Conservation (phyloP, 2,329 filamentous ascomycete genomes). For the Podosphaera aphanis region DNA sequence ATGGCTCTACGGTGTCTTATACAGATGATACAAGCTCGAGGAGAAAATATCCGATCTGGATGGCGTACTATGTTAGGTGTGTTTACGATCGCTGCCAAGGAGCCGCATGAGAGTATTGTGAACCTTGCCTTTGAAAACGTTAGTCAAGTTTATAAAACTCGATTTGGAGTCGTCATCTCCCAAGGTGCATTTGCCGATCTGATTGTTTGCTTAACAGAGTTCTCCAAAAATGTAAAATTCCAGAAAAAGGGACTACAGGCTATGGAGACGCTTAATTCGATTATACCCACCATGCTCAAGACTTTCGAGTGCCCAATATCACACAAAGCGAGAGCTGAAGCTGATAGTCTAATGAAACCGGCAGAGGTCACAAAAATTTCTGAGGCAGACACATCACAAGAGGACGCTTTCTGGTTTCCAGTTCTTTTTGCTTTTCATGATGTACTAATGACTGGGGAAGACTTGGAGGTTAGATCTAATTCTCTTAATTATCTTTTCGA, state of each 20-base stretch:
- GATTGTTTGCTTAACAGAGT: constrained; percentile 88
- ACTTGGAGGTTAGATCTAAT: constrained; percentile 77
- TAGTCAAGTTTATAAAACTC: constrained; percentile 78
- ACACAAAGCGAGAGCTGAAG: constrained; percentile 25
- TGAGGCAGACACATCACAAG: constrained; percentile 61
- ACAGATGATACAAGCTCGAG: constrained; percentile 95
- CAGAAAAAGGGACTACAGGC: constrained; percentile 96
- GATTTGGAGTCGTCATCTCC: constrained; percentile 86
- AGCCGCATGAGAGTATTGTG: constrained; percentile 86
- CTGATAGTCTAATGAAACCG: constrained; percentile 16
- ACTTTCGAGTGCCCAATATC: constrained; percentile 88
- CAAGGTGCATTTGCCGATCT: constrained; percentile 94
- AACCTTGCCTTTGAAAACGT: constrained; percentile 95
- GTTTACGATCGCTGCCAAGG: constrained; percentile 82
- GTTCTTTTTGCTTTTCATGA: constrained; percentile 97
- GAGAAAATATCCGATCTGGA: constrained; percentile 88
- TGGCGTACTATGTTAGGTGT: constrained; percentile 99
- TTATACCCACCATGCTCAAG: constrained; percentile 82
- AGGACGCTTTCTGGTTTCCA: constrained; percentile 97
- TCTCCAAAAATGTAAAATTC: constrained; percentile 95
- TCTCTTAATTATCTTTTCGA: constrained; percentile 95
- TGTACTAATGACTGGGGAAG: constrained; percentile 95
- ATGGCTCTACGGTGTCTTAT: constrained; percentile 90
- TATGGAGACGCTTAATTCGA: constrained; percentile 81
- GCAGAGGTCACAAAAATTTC: constrained; percentile 26